These are phyloP conservation scores for Cryptomeria japonica DNA, from an alignment of 75 land plant species.

Conservation along the genomic window DNA sequence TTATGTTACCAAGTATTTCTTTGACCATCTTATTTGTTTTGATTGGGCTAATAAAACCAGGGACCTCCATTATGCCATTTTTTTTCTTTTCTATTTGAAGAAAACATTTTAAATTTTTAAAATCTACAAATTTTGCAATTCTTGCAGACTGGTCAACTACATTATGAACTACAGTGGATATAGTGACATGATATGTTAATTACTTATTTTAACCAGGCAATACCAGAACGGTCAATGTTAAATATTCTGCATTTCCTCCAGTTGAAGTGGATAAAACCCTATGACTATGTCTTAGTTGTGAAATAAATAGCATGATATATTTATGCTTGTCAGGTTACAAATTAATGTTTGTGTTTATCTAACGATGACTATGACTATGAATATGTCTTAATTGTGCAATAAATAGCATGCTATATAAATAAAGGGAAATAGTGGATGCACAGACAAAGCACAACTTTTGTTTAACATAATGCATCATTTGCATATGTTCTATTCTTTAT, in stretches of 20 bases:
- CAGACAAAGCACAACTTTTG: too few species aligned
- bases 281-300: too few species aligned
- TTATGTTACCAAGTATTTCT: neutral
- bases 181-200: too few species aligned
- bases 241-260: constrained; percentile 17
- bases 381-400: too few species aligned
- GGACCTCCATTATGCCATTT: neutral
- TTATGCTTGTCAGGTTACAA: too few species aligned
- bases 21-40: neutral
- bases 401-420: too few species aligned
- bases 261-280: constrained; percentile 38
- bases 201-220: neutral
- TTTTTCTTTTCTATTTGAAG: neutral
- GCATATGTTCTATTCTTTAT: too few species aligned
- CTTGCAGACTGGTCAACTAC: neutral
- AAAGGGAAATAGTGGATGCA: too few species aligned
- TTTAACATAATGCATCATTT: too few species aligned
- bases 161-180: neutral
- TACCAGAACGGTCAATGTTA: constrained; percentile 6
- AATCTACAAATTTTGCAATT: neutral
- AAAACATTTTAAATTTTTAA: neutral
- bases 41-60: neutral
- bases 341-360: too few species aligned
- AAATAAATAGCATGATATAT: too few species aligned
- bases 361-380: too few species aligned